Base-by-base conservation (phyloP, 1,284 basidiomycete genomes). In the Irpex sp. region DNA sequence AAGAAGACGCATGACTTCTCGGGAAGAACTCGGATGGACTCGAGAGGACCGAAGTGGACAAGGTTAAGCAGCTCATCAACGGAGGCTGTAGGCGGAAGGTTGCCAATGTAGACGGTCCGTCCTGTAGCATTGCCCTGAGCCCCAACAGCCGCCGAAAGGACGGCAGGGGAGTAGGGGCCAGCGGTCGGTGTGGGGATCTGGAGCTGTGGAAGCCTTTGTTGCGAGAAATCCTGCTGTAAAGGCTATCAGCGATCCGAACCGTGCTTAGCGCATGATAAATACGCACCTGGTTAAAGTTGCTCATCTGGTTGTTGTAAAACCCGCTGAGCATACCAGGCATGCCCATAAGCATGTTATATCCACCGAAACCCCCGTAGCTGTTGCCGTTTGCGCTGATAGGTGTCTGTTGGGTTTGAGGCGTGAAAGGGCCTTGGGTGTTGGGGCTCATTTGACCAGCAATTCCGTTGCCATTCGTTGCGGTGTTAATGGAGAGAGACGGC, bases 1-100 rank as follows among this genome's bases (percentile, higher is more conserved):
- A 99, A 87, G 83, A 99, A 99, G 61, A 97, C 96, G 74, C 97
- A 98, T 11, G 91, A 94, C 77, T 98, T 98, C 76, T 98, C 97
- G 49, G 95, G 94, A n/a, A 98, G 85, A 46, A 99, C 90, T 59
- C 94, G 92, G 71, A 98, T 93, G 59, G 88, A 92, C 76, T 98
- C 97, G 68, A 99, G 90, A 0, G 97, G 97, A 5, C 97, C 97
- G 74, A 98, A 98, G 71, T 97, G 95, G 67, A 99, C 97, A 66
- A 98, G 90, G 76, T 95, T 98, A 71, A 98, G 90, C 31, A 99
- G 87, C 76, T 99, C 97, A 74, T 98, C 96, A 63, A 98, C 95
- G 5, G 95, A 96, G 0, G 97, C 96, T 21, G 94, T 94, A n/a
- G 92, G 83, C 13, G 97, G 97, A 50, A 99, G 85, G 77, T 97